phyloP scores from a whole-genome alignment of 1,284 basidiomycete species.

The Coniferiporia weirii region DNA sequence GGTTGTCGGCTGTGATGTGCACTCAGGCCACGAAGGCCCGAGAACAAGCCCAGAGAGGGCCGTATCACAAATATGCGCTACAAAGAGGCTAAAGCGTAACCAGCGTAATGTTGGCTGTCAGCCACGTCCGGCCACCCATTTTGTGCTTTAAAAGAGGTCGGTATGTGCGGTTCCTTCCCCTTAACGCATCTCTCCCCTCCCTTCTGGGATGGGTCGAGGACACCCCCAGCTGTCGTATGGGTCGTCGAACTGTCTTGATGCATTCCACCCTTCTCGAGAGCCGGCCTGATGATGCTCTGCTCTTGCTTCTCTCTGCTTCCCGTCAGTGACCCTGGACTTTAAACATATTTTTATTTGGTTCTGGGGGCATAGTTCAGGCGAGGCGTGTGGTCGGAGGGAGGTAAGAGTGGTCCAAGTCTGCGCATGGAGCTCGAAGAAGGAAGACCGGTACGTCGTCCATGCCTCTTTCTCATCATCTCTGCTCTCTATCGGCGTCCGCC shows the following conservation, averaged over 20 bases:
- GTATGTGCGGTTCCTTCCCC: background rate
- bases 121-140: background rate
- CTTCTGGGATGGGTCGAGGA: background rate
- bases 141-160: background rate
- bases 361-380: background rate
- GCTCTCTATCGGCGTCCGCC: conserved; percentile 7
- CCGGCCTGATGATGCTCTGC: background rate
- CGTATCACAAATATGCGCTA: background rate
- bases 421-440: background rate
- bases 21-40: background rate
- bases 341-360: background rate
- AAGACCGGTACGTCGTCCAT: conserved; percentile 1
- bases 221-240: background rate
- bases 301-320: background rate
- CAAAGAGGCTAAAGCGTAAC: background rate
- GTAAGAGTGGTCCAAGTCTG: background rate
- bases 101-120: background rate
- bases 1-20: background rate
- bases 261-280: background rate
- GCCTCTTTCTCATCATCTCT: background rate
- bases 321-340: background rate
- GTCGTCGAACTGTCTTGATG: background rate
- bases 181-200: background rate
- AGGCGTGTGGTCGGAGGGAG: background rate
- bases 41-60: background rate